These are phyloP conservation scores for Podaxis rugospora DNA, from an alignment of 768 basidiomycete genomes.

Conservation along the genomic window DNA sequence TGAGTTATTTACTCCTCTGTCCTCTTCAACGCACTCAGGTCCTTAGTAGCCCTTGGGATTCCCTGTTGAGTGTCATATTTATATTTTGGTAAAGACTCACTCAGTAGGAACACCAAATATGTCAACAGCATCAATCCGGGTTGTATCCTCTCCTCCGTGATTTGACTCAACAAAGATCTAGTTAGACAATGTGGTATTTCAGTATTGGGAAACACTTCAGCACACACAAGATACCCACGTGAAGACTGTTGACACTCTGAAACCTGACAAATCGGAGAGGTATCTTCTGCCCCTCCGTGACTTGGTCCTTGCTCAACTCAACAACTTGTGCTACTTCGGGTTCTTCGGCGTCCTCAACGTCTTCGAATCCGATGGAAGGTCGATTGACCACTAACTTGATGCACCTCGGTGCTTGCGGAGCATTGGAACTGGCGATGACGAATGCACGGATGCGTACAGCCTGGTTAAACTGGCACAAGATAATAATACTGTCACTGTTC, in stretches of 20 bases:
- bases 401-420: conserved; percentile 47
- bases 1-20: not conserved
- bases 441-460: conserved; percentile 60
- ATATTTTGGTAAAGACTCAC: conserved; percentile 25
- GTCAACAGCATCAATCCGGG: conserved; percentile 65
- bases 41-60: not conserved
- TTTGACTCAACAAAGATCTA: conserved; percentile 61
- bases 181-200: not conserved
- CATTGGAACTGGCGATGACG: conserved; percentile 37
- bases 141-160: conserved; percentile 55
- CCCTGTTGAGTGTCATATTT: not conserved
- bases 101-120: conserved; percentile 54
- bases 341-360: conserved; percentile 52
- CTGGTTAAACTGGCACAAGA: conserved; percentile 60
- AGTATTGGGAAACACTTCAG: conserved; percentile 17
- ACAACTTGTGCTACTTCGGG: conserved; percentile 53
- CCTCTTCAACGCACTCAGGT: conserved; percentile 4
- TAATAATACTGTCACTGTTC: not conserved
- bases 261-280: conserved; percentile 64
- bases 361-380: conserved; percentile 57
- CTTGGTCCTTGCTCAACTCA: conserved; percentile 45
- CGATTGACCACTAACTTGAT: conserved; percentile 64
- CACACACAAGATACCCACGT: conserved; percentile 31
- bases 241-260: conserved; percentile 61
- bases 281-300: conserved; percentile 41